Evolutionary conservation across 805 yeast species (phyloP).

Genomic region (Wickerhamiella slavikovae): DNA sequence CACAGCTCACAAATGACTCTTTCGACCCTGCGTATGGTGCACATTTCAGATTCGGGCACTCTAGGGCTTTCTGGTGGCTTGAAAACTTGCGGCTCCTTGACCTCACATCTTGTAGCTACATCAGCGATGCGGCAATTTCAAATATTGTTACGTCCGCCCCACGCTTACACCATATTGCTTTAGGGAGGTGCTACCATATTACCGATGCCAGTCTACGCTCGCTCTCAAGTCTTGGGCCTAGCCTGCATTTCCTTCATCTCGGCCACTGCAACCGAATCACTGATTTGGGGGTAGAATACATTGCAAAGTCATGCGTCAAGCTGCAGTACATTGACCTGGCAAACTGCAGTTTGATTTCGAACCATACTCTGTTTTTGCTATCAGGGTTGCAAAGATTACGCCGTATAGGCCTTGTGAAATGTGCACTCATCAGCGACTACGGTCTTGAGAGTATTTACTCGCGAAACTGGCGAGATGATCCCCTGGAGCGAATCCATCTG

Average conservation of each 20-base stretch:
- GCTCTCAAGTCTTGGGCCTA: constrained; percentile 52
- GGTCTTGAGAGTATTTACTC: constrained; percentile 44
- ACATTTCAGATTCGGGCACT: background rate
- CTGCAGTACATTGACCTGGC: constrained; percentile 88
- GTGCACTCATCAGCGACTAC: constrained; percentile 67
- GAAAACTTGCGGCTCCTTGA: constrained; percentile 66
- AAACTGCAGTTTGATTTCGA: constrained; percentile 77
- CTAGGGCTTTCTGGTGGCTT: constrained; percentile 16
- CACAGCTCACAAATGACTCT: constrained; percentile 46
- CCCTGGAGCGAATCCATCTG: constrained; percentile 80
- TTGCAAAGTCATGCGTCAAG: constrained; percentile 61
- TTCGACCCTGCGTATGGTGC: constrained; percentile 30
- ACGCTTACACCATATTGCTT: constrained; percentile 62
- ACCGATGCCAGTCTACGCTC: constrained; percentile 64
- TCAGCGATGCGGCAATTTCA: constrained; percentile 63
- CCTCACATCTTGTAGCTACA: constrained; percentile 60
- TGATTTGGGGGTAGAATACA: constrained; percentile 60
- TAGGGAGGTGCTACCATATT: constrained; percentile 72
- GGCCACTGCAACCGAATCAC: constrained; percentile 89
- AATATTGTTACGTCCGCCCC: constrained; percentile 62
- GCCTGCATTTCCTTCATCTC: constrained; percentile 71
- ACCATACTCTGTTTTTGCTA: constrained; percentile 56
- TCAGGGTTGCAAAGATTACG: constrained; percentile 60
- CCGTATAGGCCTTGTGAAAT: constrained; percentile 85
- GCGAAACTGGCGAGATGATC: constrained; percentile 49